Evolutionary conservation across 495 filamentous ascomycete species (phyloP), one percentile per base, ranked within the genome.

Genomic region (Annulohypoxylon stygium): DNA sequence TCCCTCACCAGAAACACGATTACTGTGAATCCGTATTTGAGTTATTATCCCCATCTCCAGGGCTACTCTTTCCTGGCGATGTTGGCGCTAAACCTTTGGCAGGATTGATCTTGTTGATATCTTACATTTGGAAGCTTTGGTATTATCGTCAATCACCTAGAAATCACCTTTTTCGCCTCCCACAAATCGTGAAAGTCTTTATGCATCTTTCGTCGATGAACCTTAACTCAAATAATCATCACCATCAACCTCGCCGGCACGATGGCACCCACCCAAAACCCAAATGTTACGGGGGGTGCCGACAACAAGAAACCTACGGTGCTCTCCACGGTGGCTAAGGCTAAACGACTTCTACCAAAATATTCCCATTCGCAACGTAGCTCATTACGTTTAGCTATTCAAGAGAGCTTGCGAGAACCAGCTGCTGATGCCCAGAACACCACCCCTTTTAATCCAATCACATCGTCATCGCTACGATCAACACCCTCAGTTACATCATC

Each of bases 371-470:
- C 71, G 0, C 71, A 66, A 20, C 45, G 71, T 57, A 69, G 60
- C 55, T 74, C 71, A 4, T 36, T 74, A 3, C 71, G 66, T n/a
- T 30, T 30, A 61, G 61, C 65, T 8, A 36, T 69, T 12, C 55
- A 57, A 20, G 34, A 59, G n/a, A 70, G 61, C 43, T 61, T 61
- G 1, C 63, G 14, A 12, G 62, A 68, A 34, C 33, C 65, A 33
- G 34, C 53, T 4, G 25, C 16, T 20, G 25, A 23, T 7, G 12
- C 36, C 14, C 0, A 45, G 16, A 23, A 54, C 7, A 71, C 61
- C 16, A 54, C 43, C 26, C 53, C 33, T 16, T 10, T 25, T 48
- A 61, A 20, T 25, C 45, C 30, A 11, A 33, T 0, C 12, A 4
- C 64, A 5, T 26, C 18, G 6, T 50, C 30, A 30, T 30, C 30